Base-by-base conservation (phyloP, 129 eudicot genomes). In the Tanacetum coccineum region DNA sequence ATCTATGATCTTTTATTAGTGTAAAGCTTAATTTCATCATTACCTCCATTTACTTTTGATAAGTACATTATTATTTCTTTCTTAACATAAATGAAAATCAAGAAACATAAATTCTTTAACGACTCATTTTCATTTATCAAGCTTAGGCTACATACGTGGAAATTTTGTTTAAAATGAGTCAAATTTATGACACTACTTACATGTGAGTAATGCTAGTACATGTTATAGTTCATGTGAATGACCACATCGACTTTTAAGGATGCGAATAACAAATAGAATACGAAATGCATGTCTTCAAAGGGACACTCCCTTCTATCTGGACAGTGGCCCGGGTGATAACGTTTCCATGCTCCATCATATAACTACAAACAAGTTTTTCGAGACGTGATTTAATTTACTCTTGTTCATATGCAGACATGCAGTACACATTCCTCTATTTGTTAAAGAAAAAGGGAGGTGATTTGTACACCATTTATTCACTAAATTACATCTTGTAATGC, bases 11-110 rank as follows among this genome's bases (percentile, higher is more conserved):
- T 68, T 76, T 10, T 68, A 68, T 68, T 51, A 44, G 2, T 40
- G 46, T 61, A 76, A 76, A 76, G 70, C 21, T 60, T 44, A 68
- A 54, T 68, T 76, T 76, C 75, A 76, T 76, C 80, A 76, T 76
- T 61, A 68, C 80, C 57, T 39, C 51, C 70, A 39, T 74, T 55
- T 42, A 65, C 66, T 74, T 54, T 26, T 44, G 6, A 45, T 61
- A 20, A 42, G 21, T 51, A 26, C 47, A 22, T 54, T 68, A 26
- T 73, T 12, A 53, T 63, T 39, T 63, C 17, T 44, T 75, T 47
- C 18, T 36, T 21, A 47, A 15, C 13, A 58, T 40, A 49, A 64
- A 66, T 18, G 6, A 30, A 56, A 66, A 20, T 45, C 32, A 45
- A 18, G 36, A 65, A 14, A n/a, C 71, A 28, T 17, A 30, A 6